Conservation (phyloP, 2,329 filamentous ascomycete genomes). For the Colletotrichum sp. region DNA sequence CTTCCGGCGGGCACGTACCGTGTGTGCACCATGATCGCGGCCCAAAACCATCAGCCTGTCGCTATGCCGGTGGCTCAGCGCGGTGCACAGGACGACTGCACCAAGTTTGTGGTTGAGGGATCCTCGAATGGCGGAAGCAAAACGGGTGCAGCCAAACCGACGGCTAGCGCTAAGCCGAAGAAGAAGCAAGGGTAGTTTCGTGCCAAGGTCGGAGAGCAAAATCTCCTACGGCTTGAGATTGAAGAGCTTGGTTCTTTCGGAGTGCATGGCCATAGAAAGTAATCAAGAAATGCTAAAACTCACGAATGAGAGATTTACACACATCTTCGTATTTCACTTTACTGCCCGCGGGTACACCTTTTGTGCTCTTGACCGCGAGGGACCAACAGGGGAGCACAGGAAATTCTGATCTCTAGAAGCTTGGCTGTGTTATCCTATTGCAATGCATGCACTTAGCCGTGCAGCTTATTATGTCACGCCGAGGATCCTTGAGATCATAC, state of each 20-base stretch:
- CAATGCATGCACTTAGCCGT: too few relatives aligned
- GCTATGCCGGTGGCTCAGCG: slow-evolving; percentile 62
- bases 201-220: not conserved
- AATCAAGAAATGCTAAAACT: not conserved
- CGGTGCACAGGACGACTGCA: slow-evolving; percentile 59
- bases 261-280: not conserved
- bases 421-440: too few relatives aligned
- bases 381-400: not conserved
- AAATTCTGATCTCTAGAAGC: not conserved
- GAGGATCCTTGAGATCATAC: not conserved
- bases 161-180: not conserved
- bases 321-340: not conserved
- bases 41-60: slow-evolving; percentile 61
- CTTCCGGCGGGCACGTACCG: slow-evolving; percentile 54
- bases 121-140: not conserved
- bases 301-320: not conserved
- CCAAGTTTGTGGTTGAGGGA: slow-evolving; percentile 47
- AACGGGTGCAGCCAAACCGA: not conserved
- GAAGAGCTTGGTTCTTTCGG: not conserved
- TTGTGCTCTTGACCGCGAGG: too few relatives aligned
- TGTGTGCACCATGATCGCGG: slow-evolving; percentile 56
- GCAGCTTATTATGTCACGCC: not conserved
- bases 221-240: not conserved
- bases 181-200: not conserved
- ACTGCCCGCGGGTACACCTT: too few relatives aligned